Conservation (phyloP, 306 rosid genomes). For the Gastrolobium villosum region DNA sequence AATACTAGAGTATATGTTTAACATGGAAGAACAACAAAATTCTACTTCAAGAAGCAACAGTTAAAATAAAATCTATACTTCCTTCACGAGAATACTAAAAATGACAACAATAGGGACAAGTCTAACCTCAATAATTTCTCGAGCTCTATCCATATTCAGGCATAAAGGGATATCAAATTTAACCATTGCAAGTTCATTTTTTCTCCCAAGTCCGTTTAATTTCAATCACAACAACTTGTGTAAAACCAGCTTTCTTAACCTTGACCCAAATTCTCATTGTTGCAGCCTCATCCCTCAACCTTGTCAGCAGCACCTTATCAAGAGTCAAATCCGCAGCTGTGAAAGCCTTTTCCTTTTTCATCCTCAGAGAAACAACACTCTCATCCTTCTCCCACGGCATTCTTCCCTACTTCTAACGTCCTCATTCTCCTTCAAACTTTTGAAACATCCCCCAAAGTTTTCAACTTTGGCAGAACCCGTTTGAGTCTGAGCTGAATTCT, state of each 20-base stretch:
- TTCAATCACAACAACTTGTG: conserved; percentile 70
- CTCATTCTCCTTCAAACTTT: conserved; percentile 43
- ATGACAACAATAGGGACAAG: neutral
- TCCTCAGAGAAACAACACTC: conserved; percentile 51
- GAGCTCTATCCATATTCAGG: conserved; percentile 91
- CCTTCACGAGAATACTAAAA: neutral
- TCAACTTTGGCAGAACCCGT: conserved; percentile 47
- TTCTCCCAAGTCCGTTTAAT: conserved; percentile 67
- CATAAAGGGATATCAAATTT: conserved; percentile 80
- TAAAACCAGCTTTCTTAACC: conserved; percentile 91
- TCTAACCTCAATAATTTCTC: conserved; percentile 83
- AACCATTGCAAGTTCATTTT: conserved; percentile 82
- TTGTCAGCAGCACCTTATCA: conserved; percentile 66
- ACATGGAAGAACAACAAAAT: neutral
- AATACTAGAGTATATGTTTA: conserved; percentile 13
- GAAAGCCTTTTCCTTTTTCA: conserved; percentile 58
- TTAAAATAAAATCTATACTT: conserved; percentile 3
- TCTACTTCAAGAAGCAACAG: neutral
- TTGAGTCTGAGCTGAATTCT: conserved; percentile 43
- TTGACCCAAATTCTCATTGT: conserved; percentile 78
- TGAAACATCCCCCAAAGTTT: conserved; percentile 56
- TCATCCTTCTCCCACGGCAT: conserved; percentile 92
- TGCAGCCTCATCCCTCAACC: conserved; percentile 77
- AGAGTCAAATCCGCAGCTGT: conserved; percentile 68
- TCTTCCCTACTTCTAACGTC: conserved; percentile 46